Conservation (phyloP, 2,329 filamentous ascomycete genomes). For the Microdochium paspali region DNA sequence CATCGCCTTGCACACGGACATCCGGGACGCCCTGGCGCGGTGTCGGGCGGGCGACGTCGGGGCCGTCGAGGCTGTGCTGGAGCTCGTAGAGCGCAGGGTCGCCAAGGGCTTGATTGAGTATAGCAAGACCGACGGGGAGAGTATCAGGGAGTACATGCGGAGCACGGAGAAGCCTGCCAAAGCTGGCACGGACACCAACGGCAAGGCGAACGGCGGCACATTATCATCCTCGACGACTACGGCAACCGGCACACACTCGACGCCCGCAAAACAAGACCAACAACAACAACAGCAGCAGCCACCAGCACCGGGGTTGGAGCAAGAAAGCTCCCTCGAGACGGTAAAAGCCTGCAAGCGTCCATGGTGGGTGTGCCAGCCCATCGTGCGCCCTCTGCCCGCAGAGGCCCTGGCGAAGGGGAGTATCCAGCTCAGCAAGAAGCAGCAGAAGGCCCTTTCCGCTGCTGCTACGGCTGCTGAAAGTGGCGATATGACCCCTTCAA, state of each 20-base stretch:
- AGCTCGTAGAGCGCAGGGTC: conserved; percentile 65
- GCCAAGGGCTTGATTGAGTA: conserved; percentile 65
- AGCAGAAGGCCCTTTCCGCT: conserved; percentile 23
- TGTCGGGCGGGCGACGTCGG: conserved; percentile 61
- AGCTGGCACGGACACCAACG: not conserved
- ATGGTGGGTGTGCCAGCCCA: conserved; percentile 86
- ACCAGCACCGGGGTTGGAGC: conserved; percentile 17
- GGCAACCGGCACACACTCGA: conserved; percentile 9
- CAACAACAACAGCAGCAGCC: conserved; percentile 17
- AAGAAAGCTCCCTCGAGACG: conserved; percentile 54
- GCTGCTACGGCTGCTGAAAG: not conserved
- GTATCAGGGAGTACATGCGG: conserved; percentile 25
- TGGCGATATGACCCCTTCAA: conserved; percentile 8
- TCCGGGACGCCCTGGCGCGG: conserved; percentile 74
- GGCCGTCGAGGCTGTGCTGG: conserved; percentile 67
- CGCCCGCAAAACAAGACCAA: conserved; percentile 21
- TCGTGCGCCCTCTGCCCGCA: conserved; percentile 75
- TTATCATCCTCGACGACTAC: conserved; percentile 5
- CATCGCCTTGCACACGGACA: conserved; percentile 68
- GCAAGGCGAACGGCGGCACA: conserved; percentile 4
- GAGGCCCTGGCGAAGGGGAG: conserved; percentile 80
- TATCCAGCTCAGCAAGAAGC: conserved; percentile 65
- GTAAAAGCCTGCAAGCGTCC: conserved; percentile 69
- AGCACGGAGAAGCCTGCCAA: not conserved
- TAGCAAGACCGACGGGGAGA: conserved; percentile 39